These are phyloP conservation scores for Afroboletus lepidellus DNA, from an alignment of 1,284 basidiomycete genomes.

Conservation along the genomic window DNA sequence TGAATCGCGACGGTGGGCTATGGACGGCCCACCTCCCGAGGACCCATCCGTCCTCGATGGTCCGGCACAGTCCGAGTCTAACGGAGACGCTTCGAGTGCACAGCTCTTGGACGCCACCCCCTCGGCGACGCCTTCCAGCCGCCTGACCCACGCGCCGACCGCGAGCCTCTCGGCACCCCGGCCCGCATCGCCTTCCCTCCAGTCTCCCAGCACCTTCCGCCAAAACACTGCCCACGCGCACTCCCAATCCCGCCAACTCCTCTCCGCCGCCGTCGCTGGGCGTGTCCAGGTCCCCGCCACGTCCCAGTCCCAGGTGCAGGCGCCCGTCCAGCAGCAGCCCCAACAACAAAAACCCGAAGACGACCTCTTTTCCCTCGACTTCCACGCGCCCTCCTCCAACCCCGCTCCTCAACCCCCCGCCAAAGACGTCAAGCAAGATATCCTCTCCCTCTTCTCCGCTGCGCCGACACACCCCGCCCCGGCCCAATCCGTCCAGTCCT, in stretches of 20 bases:
- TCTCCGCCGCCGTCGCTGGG: conserved; percentile 25
- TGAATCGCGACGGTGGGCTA: conserved; percentile 89
- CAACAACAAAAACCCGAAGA: conserved; percentile 37
- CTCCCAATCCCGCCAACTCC: conserved; percentile 25
- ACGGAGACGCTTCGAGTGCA: conserved; percentile 13
- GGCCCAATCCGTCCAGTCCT: conserved; percentile 29
- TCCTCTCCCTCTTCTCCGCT: conserved; percentile 79
- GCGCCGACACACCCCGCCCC: conserved; percentile 32
- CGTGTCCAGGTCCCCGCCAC: conserved; percentile 14
- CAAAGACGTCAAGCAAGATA: conserved; percentile 83
- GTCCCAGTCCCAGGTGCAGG: conserved; percentile 4
- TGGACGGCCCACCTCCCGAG: conserved; percentile 79
- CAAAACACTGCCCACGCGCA: conserved; percentile 45
- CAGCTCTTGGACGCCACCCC: conserved; percentile 32
- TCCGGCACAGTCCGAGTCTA: conserved; percentile 27
- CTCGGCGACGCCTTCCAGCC: conserved; percentile 16
- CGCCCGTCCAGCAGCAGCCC: background rate
- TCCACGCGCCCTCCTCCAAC: conserved; percentile 54
- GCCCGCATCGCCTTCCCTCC: conserved; percentile 24
- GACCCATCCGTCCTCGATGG: conserved; percentile 82
- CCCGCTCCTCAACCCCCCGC: conserved; percentile 41
- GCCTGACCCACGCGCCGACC: conserved; percentile 33
- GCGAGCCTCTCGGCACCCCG: conserved; percentile 33
- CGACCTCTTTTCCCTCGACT: conserved; percentile 86
- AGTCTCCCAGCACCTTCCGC: conserved; percentile 38